phyloP scores from a whole-genome alignment of 75 land plant genomes.

The Sequoia sempervirens region DNA sequence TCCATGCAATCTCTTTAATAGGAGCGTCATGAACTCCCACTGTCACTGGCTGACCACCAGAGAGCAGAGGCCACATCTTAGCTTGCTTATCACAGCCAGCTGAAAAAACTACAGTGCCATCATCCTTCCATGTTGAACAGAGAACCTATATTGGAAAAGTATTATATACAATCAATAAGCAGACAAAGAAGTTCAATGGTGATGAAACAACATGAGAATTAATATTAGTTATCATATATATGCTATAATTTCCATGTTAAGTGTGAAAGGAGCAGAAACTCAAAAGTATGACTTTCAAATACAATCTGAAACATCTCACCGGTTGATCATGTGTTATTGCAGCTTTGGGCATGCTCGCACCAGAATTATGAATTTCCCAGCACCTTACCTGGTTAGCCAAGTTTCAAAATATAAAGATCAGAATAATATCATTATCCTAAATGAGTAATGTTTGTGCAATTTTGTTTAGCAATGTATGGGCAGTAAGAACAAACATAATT shows the following conservation, averaged over 20 bases:
- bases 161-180: neutral
- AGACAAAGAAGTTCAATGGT: neutral
- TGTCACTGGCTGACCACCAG: conserved; percentile 75
- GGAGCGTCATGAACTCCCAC: conserved; percentile 97
- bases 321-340: conserved; percentile 92
- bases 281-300: neutral
- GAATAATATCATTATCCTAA: neutral
- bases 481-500: conserved; percentile 47
- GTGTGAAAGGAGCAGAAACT: neutral
- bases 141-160: conserved; percentile 43
- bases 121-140: conserved; percentile 96
- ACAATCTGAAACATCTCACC: conserved; percentile 27
- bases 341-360: conserved; percentile 69
- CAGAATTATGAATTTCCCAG: conserved; percentile 70
- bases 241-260: neutral
- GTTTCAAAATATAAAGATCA: conserved; percentile 1
- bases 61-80: conserved; percentile 91
- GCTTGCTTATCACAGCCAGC: conserved; percentile 96
- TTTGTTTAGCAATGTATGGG: neutral
- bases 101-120: conserved; percentile 90
- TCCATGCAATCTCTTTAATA: conserved; percentile 79
- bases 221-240: neutral
- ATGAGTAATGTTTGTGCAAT: neutral
- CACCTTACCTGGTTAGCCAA: conserved; percentile 66
- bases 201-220: neutral